These are phyloP conservation scores for Fusarium sp. DNA, from an alignment of 2,329 filamentous ascomycete species.

Conservation along the genomic window DNA sequence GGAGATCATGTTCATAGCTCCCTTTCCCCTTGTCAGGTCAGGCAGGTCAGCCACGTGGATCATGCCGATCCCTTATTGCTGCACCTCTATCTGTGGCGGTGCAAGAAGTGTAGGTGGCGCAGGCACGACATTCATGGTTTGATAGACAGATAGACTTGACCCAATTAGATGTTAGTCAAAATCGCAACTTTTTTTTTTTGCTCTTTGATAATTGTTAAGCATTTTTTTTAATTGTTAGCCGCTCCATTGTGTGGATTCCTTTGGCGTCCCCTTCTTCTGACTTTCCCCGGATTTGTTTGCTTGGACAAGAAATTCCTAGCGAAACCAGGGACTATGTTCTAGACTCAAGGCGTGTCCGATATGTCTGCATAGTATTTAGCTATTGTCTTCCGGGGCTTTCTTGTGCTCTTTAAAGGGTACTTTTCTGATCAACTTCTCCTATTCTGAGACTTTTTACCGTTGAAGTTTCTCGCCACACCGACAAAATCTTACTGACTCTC, in stretches of 20 bases:
- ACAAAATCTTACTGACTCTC: slow-evolving; percentile 2
- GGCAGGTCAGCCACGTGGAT: slow-evolving; percentile 31
- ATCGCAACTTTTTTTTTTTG: slow-evolving; percentile 2
- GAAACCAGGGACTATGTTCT: slow-evolving; percentile 24
- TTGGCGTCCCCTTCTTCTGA: neutral
- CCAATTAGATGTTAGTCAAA: slow-evolving; percentile 29
- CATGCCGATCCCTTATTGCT: slow-evolving; percentile 23
- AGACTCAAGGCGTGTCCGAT: slow-evolving; percentile 15
- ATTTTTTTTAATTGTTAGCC: slow-evolving; percentile 11
- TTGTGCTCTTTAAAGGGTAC: slow-evolving; percentile 28
- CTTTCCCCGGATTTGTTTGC: slow-evolving; percentile 21
- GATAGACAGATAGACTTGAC: slow-evolving; percentile 15
- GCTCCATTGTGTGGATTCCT: slow-evolving; percentile 22
- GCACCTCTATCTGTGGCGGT: slow-evolving; percentile 14
- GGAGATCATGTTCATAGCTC: slow-evolving; percentile 17
- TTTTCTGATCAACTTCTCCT: slow-evolving; percentile 1
- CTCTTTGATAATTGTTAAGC: slow-evolving; percentile 4
- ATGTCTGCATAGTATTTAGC: slow-evolving; percentile 25
- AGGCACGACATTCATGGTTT: neutral
- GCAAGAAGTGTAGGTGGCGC: slow-evolving; percentile 22
- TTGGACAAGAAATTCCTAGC: slow-evolving; percentile 4
- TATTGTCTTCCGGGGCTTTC: neutral
- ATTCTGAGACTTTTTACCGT: neutral
- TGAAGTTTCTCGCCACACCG: slow-evolving; percentile 23
- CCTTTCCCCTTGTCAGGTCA: neutral